Evolutionary conservation across 345 rosid genomes (phyloP).

Genomic region (Boechera divaricarpa): DNA sequence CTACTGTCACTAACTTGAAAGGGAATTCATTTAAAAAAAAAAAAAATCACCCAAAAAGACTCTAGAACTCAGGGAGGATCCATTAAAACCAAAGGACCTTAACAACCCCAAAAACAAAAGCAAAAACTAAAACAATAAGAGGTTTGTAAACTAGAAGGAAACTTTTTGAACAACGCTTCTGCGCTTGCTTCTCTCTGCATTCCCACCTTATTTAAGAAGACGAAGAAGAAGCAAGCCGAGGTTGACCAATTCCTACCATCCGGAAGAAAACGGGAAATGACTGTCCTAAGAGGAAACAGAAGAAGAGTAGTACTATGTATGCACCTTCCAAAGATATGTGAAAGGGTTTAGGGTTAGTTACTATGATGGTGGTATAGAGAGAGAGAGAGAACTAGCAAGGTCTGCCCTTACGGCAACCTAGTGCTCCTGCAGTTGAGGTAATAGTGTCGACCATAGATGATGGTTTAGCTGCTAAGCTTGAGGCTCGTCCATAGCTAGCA

Average conservation of each 20-base stretch:
- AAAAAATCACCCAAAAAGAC: conserved; percentile 5
- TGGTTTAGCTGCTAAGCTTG: conserved; percentile 90
- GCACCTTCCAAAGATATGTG: conserved; percentile 60
- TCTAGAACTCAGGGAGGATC: conserved; percentile 39
- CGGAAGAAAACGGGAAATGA: conserved; percentile 30
- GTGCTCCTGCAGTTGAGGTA: conserved; percentile 78
- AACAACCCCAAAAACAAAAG: conserved; percentile 31
- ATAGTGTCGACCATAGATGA: conserved; percentile 77
- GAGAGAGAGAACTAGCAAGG: conserved; percentile 52
- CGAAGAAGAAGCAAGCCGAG: conserved; percentile 67
- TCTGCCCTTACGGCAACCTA: conserved; percentile 64
- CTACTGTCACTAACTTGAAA: conserved; percentile 32
- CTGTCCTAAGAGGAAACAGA: not conserved
- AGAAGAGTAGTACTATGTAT: conserved; percentile 41
- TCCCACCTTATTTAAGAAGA: conserved; percentile 44
- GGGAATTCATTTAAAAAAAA: not conserved
- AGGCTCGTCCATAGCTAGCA: conserved; percentile 86
- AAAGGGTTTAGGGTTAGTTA: conserved; percentile 30
- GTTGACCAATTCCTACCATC: conserved; percentile 55
- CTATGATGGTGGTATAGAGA: conserved; percentile 29
- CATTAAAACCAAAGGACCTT: conserved; percentile 38
- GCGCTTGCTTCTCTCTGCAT: conserved; percentile 51
- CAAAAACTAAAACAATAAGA: conserved; percentile 26
- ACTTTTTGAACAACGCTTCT: conserved; percentile 72
- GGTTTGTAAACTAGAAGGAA: conserved; percentile 13